Conservation (phyloP, 257 asterid species). For the Salvia hispanica region DNA sequence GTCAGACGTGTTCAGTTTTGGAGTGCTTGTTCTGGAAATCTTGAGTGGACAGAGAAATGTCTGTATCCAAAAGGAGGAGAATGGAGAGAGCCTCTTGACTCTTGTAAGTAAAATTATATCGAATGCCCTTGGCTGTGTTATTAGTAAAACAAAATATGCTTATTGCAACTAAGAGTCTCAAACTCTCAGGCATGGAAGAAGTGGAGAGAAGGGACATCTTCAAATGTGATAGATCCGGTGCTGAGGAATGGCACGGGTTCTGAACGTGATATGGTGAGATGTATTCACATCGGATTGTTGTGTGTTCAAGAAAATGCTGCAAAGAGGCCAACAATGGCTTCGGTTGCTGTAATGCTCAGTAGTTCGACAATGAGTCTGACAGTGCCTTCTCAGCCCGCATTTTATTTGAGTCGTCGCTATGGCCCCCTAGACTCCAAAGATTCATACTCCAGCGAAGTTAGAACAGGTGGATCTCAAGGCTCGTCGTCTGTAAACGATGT, state of each 20-base stretch:
- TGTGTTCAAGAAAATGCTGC: slow-evolving; percentile 5
- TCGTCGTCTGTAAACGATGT: no score
- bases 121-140: no score
- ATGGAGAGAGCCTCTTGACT: not conserved
- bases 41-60: not conserved
- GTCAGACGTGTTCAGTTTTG: not conserved
- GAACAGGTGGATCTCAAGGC: no score
- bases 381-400: not conserved
- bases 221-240: not conserved
- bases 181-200: not conserved
- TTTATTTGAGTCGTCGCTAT: not conserved
- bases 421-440: no score
- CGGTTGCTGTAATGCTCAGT: not conserved
- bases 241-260: not conserved
- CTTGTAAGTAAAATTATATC: not conserved
- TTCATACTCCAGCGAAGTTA: no score
- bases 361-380: not conserved
- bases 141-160: no score
- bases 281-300: slow-evolving; percentile 1
- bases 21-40: not conserved
- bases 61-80: not conserved
- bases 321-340: not conserved
- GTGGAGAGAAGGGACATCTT: not conserved
- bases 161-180: not conserved
- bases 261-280: not conserved